Evolutionary conservation across 2,329 filamentous ascomycete genomes (phyloP), one percentile per base, ranked within the genome.

Genomic region (Orbilia ellipsospora): DNA sequence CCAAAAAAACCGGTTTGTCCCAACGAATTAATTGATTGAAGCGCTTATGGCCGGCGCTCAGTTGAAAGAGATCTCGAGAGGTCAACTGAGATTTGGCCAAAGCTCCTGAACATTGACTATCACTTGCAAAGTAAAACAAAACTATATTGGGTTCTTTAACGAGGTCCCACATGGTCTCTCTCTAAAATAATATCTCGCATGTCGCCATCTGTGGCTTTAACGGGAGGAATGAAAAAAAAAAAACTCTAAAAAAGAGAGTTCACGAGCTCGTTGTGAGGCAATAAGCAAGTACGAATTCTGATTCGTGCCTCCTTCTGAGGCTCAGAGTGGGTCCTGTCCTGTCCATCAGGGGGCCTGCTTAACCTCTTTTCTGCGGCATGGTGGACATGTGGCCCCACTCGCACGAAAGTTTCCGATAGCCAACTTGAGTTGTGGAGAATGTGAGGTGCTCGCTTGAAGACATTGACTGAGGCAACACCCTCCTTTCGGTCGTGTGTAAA

Each of bases 201-300:
- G 48, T 73, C 69, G 69, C 69, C 45, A 74, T 63, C 54, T 74
- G 63, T 68, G 69, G 62, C 69, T 74, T 74, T 68, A 67, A 66
- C 61, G 62, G 31, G 51, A 59, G 61, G 60, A 65, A 55, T 66
- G 18, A 64, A 69, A 48, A 45, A 45, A 45, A 45, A 15, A 45
- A 48, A 36, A 36, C 31, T 36, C 31, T 36, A 36, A 48, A 48
- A 48, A 12, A 72, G 60, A 64, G 67, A 65, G 67, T 70, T 70
- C 57, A 52, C 45, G 66, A 70, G 66, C 57, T 63, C 66, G 42
- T 23, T 55, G 55, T 73, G 70, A 63, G 64, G 63, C 70, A 74
- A 74, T 73, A 74, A 74, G 70, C 70, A 68, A 74, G 28, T 23
- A 44, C 1, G 48, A 66, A 55, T 54, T 65, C 60, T 36, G 31